phyloP scores from a whole-genome alignment of 2,329 filamentous ascomycete species.

The Aspergillus sp. region DNA sequence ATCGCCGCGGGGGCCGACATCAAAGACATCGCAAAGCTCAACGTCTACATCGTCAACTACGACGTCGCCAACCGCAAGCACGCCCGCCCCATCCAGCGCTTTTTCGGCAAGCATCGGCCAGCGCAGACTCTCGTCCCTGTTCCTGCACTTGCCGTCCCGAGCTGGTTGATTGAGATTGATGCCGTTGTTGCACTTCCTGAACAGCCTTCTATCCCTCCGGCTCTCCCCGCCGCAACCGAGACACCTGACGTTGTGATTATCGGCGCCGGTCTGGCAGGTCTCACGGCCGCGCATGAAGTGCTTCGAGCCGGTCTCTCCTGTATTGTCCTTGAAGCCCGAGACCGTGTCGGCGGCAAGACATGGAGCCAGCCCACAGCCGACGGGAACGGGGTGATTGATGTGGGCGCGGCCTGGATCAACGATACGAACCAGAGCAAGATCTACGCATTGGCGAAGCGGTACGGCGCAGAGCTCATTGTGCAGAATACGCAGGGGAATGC shows the following conservation, averaged over 20 bases:
- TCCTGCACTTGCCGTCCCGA: conserved; percentile 37
- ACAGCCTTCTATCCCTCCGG: neutral
- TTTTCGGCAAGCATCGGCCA: conserved; percentile 37
- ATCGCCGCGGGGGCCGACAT: conserved; percentile 37
- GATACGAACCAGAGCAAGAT: conserved; percentile 53
- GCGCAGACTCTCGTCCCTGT: conserved; percentile 47
- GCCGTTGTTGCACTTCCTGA: conserved; percentile 24
- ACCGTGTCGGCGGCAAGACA: conserved; percentile 46
- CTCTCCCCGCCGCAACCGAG: neutral
- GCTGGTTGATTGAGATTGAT: conserved; percentile 47
- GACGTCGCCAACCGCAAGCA: conserved; percentile 39
- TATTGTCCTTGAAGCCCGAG: conserved; percentile 42
- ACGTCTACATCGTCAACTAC: conserved; percentile 48
- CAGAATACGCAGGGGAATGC: conserved; percentile 51
- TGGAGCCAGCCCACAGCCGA: conserved; percentile 25
- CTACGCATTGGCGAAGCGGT: conserved; percentile 32
- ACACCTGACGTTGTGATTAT: conserved; percentile 34
- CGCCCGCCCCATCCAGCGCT: conserved; percentile 33
- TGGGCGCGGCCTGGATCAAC: conserved; percentile 63
- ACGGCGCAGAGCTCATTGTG: conserved; percentile 44
- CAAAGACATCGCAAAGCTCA: conserved; percentile 44
- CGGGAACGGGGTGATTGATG: conserved; percentile 40
- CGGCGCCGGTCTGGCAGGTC: conserved; percentile 41
- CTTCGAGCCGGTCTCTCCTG: conserved; percentile 33
- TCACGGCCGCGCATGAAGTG: conserved; percentile 35